phyloP scores from a whole-genome alignment of 2,329 filamentous ascomycete species.

The Fusarium solani-melongenae region DNA sequence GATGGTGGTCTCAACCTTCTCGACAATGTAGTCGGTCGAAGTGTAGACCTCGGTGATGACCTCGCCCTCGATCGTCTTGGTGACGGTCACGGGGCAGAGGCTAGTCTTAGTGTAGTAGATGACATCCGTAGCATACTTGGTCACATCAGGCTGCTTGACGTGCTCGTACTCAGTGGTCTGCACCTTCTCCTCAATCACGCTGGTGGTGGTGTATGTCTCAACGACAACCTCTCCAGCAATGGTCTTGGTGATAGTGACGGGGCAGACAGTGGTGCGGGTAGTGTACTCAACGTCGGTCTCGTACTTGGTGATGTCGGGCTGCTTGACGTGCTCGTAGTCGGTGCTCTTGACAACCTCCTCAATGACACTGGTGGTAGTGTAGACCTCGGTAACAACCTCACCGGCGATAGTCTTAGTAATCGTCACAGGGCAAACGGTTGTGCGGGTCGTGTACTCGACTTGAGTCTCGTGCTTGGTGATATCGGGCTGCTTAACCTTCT shows the following conservation, averaged over 20 bases:
- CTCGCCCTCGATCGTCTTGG: slow-evolving; percentile 46
- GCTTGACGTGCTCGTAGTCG: slow-evolving; percentile 48
- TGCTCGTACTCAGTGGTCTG: slow-evolving; percentile 47
- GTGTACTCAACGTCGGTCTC: slow-evolving; percentile 50
- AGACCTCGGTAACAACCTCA: slow-evolving; percentile 54
- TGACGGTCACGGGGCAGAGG: slow-evolving; percentile 54
- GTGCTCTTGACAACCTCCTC: slow-evolving; percentile 47
- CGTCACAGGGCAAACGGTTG: slow-evolving; percentile 50
- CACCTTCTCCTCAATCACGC: slow-evolving; percentile 41
- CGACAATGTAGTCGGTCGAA: slow-evolving; percentile 40
- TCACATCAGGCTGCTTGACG: slow-evolving; percentile 49
- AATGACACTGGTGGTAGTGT: slow-evolving; percentile 46
- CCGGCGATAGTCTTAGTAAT: slow-evolving; percentile 51
- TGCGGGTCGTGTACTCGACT: slow-evolving; percentile 55
- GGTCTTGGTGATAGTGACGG: slow-evolving; percentile 52
- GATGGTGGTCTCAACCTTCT: slow-evolving; percentile 49
- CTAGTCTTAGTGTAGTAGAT: slow-evolving; percentile 57
- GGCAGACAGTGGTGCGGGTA: slow-evolving; percentile 54
- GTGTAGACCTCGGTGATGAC: slow-evolving; percentile 42
- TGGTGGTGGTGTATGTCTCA: slow-evolving; percentile 40
- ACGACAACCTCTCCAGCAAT: slow-evolving; percentile 34
- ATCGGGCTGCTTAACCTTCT: slow-evolving; percentile 52
- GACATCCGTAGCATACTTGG: slow-evolving; percentile 41
- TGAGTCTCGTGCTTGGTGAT: slow-evolving; percentile 48
- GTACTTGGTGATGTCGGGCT: slow-evolving; percentile 49